Evolutionary conservation across 2,329 filamentous ascomycete species (phyloP), one percentile per base, ranked within the genome.

Genomic region (Neodidymelliopsis sp.): DNA sequence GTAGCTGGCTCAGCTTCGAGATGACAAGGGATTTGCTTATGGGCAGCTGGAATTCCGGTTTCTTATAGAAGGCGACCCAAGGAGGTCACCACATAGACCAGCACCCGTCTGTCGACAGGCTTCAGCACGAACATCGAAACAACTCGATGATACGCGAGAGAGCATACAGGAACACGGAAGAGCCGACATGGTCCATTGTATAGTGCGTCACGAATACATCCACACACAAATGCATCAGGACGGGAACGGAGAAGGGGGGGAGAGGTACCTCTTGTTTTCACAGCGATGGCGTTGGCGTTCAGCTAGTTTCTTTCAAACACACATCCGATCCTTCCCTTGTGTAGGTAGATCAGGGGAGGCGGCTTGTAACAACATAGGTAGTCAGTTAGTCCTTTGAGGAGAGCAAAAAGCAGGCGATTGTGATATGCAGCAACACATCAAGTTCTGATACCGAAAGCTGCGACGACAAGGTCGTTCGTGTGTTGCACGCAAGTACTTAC

Each of bases 1-100:
- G 91, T 63, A 97, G 90, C 74, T 99, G 94, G 93, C 83, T 97
- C 53, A 97, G 92, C 74, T 99, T 96, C 70, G 94, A 99, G 76
- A 78, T 97, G 70, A 93, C 90, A 7, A 84, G 94, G 58, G 94
- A 99, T 74, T 88, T 95, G 68, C 77, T 97, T 29, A 78, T 95
- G 48, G 78, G 69, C 36, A 67, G 62, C 30, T 60, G 59, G 49
- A 62, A 64, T 29, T 60, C 59, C 8, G 56, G 53, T 7, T 71
- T 71, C 51, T 59, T 73, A 60, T 73, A 60, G 47, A 59, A 37
- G 38, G n/a, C n/a, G n/a, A n/a, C n/a, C n/a, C n/a, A n/a, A n/a
- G n/a, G n/a, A n/a, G n/a, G n/a, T n/a, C n/a, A 20, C 33, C 43
- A 35, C 15, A 19, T 29, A 8, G 12, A 33, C 15, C 29, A 33